Conservation (phyloP, 139 green algal genomes). For the Closterium sp. region DNA sequence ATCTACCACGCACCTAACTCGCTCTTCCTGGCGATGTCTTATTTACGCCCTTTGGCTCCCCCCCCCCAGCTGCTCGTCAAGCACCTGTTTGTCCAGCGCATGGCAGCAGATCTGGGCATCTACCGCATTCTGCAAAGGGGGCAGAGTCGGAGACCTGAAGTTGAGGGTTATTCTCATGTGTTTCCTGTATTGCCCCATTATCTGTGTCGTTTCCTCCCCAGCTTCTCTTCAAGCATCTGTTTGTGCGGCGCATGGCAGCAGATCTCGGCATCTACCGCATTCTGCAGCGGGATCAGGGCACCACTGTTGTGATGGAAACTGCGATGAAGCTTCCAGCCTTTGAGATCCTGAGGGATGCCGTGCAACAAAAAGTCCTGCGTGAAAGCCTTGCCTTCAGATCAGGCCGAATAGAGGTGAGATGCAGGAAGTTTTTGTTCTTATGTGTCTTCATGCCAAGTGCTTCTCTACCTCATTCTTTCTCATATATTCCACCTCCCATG, state of each 20-base stretch:
- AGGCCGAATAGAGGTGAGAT: slow-evolving; percentile 37
- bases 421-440: too few species aligned
- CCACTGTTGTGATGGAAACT: slow-evolving; percentile 22
- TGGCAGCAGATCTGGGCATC: slow-evolving; percentile 32
- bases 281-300: not conserved
- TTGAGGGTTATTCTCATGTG: too few species aligned
- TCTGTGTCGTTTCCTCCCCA: not conserved
- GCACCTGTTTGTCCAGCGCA: not conserved
- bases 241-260: slow-evolving; percentile 24
- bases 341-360: slow-evolving; percentile 30
- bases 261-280: slow-evolving; percentile 37
- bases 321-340: slow-evolving; percentile 27
- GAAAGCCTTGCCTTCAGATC: slow-evolving; percentile 13
- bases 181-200: too few species aligned
- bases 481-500: too few species aligned
- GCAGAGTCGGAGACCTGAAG: too few species aligned
- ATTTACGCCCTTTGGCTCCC: too few species aligned
- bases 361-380: slow-evolving; percentile 11
- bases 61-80: not conserved
- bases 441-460: too few species aligned
- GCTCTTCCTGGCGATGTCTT: too few species aligned
- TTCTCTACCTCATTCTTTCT: too few species aligned
- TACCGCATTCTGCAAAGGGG: too few species aligned
- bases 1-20: too few species aligned
- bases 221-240: not conserved